Conservation (phyloP, 805 yeast genomes). For the Myxozyma neglecta region DNA sequence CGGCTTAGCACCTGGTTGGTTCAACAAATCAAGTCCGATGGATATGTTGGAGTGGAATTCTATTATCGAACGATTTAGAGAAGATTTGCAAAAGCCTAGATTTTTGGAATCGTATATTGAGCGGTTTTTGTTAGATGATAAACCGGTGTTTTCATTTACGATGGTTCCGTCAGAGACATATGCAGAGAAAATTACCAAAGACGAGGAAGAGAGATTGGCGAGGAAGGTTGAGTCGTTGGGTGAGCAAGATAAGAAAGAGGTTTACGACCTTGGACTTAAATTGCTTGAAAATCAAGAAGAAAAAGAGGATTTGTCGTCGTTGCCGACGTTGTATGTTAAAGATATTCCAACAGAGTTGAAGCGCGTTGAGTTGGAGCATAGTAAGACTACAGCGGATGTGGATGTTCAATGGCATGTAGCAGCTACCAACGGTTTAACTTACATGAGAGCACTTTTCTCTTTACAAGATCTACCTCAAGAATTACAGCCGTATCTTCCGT, state of each 20-base stretch:
- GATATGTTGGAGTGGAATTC: conserved; percentile 64
- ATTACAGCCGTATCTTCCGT: conserved; percentile 66
- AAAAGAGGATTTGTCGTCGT: conserved; percentile 68
- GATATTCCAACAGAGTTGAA: conserved; percentile 70
- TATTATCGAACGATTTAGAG: conserved; percentile 58
- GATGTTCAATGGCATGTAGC: conserved; percentile 52
- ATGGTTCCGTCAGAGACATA: conserved; percentile 70
- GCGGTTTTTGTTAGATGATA: conserved; percentile 49
- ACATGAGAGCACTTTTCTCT: conserved; percentile 66
- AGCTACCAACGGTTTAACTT: conserved; percentile 79
- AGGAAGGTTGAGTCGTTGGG: conserved; percentile 48
- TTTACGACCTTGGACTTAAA: conserved; percentile 59
- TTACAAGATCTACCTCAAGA: conserved; percentile 59
- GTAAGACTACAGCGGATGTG: conserved; percentile 32
- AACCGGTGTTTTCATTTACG: conserved; percentile 66
- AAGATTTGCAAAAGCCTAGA: conserved; percentile 58
- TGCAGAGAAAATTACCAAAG: conserved; percentile 50
- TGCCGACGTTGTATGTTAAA: conserved; percentile 71
- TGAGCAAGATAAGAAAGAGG: conserved; percentile 55
- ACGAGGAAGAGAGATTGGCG: conserved; percentile 58
- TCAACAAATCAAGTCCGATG: conserved; percentile 77
- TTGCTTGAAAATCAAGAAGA: conserved; percentile 65
- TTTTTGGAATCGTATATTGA: conserved; percentile 63
- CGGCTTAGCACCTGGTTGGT: conserved; percentile 81
- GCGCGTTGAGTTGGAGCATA: conserved; percentile 34